phyloP scores from a whole-genome alignment of 1,139 yeast species.

The Zygosaccharomyces pseudobailii region DNA sequence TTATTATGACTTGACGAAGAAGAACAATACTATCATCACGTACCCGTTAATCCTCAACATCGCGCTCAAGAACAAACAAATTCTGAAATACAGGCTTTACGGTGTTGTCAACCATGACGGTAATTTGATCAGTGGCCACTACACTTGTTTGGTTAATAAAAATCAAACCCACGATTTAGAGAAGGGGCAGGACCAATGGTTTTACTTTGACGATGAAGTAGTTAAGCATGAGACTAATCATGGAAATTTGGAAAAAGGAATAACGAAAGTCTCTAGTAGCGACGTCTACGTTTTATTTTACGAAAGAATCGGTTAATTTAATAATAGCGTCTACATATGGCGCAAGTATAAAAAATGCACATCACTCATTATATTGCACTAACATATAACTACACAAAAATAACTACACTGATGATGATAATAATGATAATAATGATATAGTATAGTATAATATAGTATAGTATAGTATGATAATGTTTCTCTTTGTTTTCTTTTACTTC shows the following conservation, averaged over 20 bases:
- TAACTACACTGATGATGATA: neutral
- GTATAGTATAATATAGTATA: neutral
- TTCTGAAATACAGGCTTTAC: constrained; percentile 47
- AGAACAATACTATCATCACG: constrained; percentile 48
- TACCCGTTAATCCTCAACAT: constrained; percentile 54
- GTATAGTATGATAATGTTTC: neutral
- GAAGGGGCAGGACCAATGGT: constrained; percentile 47
- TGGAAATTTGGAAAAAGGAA: constrained; percentile 41
- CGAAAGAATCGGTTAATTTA: constrained; percentile 38
- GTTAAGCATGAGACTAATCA: constrained; percentile 46
- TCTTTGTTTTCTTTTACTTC: neutral
- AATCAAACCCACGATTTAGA: constrained; percentile 32
- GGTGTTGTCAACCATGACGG: constrained; percentile 72
- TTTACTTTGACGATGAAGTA: constrained; percentile 66
- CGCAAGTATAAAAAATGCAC: neutral
- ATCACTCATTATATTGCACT: neutral
- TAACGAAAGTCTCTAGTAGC: constrained; percentile 44
- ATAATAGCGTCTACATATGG: too few species aligned
- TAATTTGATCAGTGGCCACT: constrained; percentile 67
- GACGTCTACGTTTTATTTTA: constrained; percentile 75
- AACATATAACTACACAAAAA: neutral
- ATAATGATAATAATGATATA: neutral
- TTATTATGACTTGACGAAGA: constrained; percentile 51
- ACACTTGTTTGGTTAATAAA: constrained; percentile 62
- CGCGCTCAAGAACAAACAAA: constrained; percentile 38